Conservation (phyloP, 169 alveolate genomes). For the Plasmodium inui region DNA sequence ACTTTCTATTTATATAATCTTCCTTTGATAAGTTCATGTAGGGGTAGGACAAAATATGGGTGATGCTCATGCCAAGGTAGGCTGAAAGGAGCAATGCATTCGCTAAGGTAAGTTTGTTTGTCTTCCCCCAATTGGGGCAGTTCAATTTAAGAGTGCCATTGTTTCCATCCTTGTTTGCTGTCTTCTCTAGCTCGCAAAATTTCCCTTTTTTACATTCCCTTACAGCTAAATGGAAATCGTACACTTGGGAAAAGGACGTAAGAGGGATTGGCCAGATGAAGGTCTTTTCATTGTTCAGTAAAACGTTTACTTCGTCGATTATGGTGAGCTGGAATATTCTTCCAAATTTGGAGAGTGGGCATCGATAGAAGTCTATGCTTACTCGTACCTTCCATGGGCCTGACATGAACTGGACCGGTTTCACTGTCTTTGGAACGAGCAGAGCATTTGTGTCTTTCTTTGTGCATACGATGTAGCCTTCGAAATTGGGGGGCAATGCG, state of each 20-base stretch:
- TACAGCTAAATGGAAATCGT: constrained; percentile 43
- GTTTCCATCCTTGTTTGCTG: not conserved
- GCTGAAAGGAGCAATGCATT: constrained; percentile 14
- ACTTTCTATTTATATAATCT: not conserved
- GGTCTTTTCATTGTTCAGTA: constrained; percentile 17
- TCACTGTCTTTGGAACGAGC: constrained; percentile 20
- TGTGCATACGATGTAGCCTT: constrained; percentile 47
- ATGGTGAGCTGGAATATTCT: constrained; percentile 35
- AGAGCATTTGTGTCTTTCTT: constrained; percentile 24
- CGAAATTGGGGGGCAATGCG: constrained; percentile 30
- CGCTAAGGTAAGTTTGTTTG: not conserved
- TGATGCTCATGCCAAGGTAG: constrained; percentile 13
- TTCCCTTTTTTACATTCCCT: constrained; percentile 14
- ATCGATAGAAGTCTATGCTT: constrained; percentile 10
- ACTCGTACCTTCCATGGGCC: constrained; percentile 67
- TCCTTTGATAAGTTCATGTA: not conserved
- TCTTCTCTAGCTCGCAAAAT: constrained; percentile 24
- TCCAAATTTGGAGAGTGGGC: constrained; percentile 44
- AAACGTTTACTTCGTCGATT: constrained; percentile 19
- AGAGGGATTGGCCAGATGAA: constrained; percentile 65
- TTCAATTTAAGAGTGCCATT: not conserved
- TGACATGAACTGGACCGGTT: constrained; percentile 24
- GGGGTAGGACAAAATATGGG: not conserved
- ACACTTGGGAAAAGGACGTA: constrained; percentile 22
- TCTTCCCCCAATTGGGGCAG: constrained; percentile 28